Percentiles rank a stretch among this genome's conserved stretches.
Conservation (phyloP, 2,329 filamentous ascomycete species). For the Trichophaea hybrida region DNA sequence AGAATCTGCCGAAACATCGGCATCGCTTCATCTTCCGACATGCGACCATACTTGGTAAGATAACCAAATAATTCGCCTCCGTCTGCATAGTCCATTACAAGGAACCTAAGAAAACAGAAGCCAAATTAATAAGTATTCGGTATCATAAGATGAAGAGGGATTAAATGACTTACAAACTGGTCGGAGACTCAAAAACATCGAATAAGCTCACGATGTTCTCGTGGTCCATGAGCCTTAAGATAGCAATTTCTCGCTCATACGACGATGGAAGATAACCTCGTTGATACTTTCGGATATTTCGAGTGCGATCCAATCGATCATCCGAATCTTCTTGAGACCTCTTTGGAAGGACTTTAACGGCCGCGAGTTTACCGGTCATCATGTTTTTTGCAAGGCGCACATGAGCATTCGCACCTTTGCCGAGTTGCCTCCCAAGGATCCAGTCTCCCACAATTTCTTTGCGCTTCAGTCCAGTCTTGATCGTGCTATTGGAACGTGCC, state of each 20-base stretch:
- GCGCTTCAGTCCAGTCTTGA: not conserved
- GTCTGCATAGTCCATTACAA: conserved; percentile 86
- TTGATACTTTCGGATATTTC: conserved; percentile 20
- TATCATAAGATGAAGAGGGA: conserved; percentile 23
- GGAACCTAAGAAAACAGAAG: conserved; percentile 46
- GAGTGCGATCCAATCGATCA: conserved; percentile 10
- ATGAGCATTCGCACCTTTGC: conserved; percentile 75
- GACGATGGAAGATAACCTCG: conserved; percentile 39
- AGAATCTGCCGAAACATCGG: conserved; percentile 88
- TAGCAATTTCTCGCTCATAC: conserved; percentile 88
- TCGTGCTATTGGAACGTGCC: not conserved
- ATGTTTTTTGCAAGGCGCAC: conserved; percentile 75
- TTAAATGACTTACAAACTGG: conserved; percentile 59
- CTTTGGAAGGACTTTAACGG: conserved; percentile 91
- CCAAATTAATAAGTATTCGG: not conserved
- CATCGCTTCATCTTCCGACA: conserved; percentile 60
- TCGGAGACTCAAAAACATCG: conserved; percentile 94
- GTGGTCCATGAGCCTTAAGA: conserved; percentile 92
- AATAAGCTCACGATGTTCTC: conserved; percentile 87
- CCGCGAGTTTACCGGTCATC: conserved; percentile 63
- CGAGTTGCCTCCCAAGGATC: conserved; percentile 78
- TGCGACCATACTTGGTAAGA: conserved; percentile 34
- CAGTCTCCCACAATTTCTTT: conserved; percentile 57
- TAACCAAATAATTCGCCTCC: conserved; percentile 69
- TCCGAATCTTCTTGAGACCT: conserved; percentile 29